Evolutionary conservation across 805 yeast species (phyloP).

Genomic region (Nakazawaea holstii): DNA sequence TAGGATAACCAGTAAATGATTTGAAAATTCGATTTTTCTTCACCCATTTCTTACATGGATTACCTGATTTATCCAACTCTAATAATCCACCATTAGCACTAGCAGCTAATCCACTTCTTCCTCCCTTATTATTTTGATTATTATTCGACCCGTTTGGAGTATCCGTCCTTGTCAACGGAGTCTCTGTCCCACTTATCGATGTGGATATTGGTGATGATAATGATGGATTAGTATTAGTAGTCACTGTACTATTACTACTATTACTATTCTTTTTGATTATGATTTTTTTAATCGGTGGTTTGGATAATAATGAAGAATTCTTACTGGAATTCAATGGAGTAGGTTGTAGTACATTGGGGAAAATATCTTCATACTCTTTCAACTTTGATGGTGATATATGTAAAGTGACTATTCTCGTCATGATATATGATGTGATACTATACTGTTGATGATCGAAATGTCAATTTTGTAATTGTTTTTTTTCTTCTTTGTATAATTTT

Average conservation of each 20-base stretch:
- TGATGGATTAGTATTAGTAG: neutral
- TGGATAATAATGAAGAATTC: neutral
- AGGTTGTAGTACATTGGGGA: slow-evolving; percentile 1
- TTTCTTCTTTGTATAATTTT: neutral
- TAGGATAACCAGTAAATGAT: slow-evolving; percentile 40
- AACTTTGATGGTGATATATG: neutral
- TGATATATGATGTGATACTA: neutral
- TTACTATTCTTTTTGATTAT: neutral
- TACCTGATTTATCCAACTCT: slow-evolving; percentile 35
- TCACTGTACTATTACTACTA: no score
- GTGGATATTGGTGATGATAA: neutral
- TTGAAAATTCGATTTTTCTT: slow-evolving; percentile 31
- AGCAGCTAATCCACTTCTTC: slow-evolving; percentile 7
- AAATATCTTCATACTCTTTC: neutral
- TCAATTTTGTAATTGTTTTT: neutral
- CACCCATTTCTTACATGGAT: slow-evolving; percentile 39
- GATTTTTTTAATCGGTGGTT: slow-evolving; percentile 4
- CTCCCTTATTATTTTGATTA: neutral
- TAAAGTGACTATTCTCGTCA: neutral
- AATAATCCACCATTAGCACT: slow-evolving; percentile 11
- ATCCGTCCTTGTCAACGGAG: neutral
- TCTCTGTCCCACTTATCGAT: neutral
- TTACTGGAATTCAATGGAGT: neutral
- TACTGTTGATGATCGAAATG: neutral
- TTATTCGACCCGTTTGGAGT: neutral